Base-by-base conservation (phyloP, 345 rosid species). In the Sisymbrium altissimum region DNA sequence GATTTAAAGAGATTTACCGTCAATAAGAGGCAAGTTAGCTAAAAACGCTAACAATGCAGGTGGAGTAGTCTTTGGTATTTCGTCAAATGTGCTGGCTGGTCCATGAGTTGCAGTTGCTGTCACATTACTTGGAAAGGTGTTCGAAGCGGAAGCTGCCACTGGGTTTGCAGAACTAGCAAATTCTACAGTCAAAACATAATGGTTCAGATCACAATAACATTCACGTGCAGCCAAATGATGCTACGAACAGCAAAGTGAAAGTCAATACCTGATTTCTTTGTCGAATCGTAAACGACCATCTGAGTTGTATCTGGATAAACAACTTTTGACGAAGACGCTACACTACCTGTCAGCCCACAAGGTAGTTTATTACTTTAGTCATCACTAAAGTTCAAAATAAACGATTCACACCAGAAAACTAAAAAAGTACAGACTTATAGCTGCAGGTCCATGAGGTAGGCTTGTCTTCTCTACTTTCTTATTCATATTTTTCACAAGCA, bases 41-140 rank as follows among this genome's bases (percentile, higher is more conserved):
- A 91, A 78, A 83, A 94, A 87, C 23, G 93, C 85, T 35, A 82
- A 44, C 79, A 91, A 58, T 70, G 92, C 84, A 68, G 96, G 90
- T 25, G 98, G 91, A 71, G 97, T 85, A 40, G 85, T 93, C 86
- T 87, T 94, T 81, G 87, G 69, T 69, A 86, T 72, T 64, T 91
- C 98, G 46, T 87, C 91, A 58, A 83, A 68, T 39, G 81, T 71
- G 71, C 61, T 76, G 66, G 83, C 54, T 66, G 84, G 53, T 75
- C 72, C 89, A 70, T 84, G 80, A 71, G 73, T 79, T 23, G 54
- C 79, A 44, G 72, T 40, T 15, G 86, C 70, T 53, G 78, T 72
- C 59, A 53, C 78, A 67, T 81, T 60, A 72, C 79, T 84, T 46
- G 83, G 56, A 76, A 81, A 79, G 48, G 79, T 70, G 71, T 76